Percentiles rank a stretch among this genome's conserved stretches.
Evolutionary conservation across 495 filamentous ascomycete species (phyloP).

Genomic region (Penicillium angulare): DNA sequence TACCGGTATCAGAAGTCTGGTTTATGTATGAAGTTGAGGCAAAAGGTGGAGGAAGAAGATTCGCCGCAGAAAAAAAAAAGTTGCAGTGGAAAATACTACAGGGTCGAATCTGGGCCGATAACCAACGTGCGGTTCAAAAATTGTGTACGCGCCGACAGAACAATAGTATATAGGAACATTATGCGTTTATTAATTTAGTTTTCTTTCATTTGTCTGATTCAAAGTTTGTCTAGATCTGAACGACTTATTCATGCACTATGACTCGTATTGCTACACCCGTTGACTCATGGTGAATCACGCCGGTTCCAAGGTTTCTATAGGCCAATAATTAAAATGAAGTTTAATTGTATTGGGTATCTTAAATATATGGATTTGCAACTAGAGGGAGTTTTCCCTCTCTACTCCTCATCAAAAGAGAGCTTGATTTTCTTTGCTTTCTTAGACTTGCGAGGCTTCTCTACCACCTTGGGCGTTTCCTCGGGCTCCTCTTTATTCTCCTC

Average conservation of each 20-base stretch:
- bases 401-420: slow-evolving; percentile 44
- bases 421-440: slow-evolving; percentile 51
- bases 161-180: not conserved
- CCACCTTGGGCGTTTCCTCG: slow-evolving; percentile 6
- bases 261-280: not conserved
- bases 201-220: no score
- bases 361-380: no score
- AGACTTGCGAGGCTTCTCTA: slow-evolving; percentile 29
- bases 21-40: slow-evolving; percentile 4
- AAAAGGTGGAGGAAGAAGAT: slow-evolving; percentile 15
- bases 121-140: not conserved
- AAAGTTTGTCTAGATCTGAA: no score
- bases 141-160: not conserved
- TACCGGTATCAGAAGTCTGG: slow-evolving; percentile 11
- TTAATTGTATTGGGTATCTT: no score
- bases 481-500: slow-evolving; percentile 28
- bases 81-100: slow-evolving; percentile 18
- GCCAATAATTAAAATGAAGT: no score
- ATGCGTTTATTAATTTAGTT: not conserved
- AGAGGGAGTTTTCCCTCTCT: not conserved
- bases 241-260: no score
- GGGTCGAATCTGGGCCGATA: not conserved
- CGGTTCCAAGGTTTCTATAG: no score
- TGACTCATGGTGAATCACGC: slow-evolving; percentile 6
- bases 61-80: slow-evolving; percentile 23